Conservation (phyloP, 768 basidiomycete species). For the Phanerodontia chrysosporium region DNA sequence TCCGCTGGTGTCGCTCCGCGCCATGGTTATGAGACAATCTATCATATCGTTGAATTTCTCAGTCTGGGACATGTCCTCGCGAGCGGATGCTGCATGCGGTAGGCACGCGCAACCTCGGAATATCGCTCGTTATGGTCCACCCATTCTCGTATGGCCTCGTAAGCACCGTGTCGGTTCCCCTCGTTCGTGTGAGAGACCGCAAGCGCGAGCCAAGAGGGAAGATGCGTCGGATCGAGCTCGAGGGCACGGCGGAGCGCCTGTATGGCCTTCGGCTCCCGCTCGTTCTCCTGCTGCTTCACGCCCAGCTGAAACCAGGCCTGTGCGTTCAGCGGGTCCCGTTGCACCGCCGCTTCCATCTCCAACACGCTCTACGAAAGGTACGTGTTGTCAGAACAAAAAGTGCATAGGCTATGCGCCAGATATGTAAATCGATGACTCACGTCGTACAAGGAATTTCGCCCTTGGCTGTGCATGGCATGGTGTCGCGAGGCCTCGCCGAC, state of each 20-base stretch:
- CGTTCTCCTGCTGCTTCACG: slow-evolving; percentile 96
- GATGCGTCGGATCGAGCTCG: slow-evolving; percentile 71
- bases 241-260: slow-evolving; percentile 78
- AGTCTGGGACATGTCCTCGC: slow-evolving; percentile 25
- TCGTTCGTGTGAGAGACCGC: slow-evolving; percentile 92
- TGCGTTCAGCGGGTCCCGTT: slow-evolving; percentile 67
- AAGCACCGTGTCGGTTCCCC: slow-evolving; percentile 65
- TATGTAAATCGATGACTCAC: slow-evolving; percentile 26
- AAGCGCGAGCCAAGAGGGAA: slow-evolving; percentile 86
- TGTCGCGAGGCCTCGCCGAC: slow-evolving; percentile 54
- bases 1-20: slow-evolving; percentile 49
- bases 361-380: slow-evolving; percentile 63
- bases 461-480: slow-evolving; percentile 33
- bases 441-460: slow-evolving; percentile 30
- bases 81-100: slow-evolving; percentile 30
- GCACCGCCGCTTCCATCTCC: slow-evolving; percentile 86
- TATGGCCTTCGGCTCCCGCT: slow-evolving; percentile 88
- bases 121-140: slow-evolving; percentile 61
- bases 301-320: slow-evolving; percentile 88
- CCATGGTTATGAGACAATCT: slow-evolving; percentile 79
- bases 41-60: slow-evolving; percentile 55
- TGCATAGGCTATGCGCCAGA: slow-evolving; percentile 13
- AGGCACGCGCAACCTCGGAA: slow-evolving; percentile 37
- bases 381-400: not conserved
- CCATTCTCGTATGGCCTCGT: slow-evolving; percentile 84